phyloP scores from a whole-genome alignment of 2,329 filamentous ascomycete species.

The Fusarium sp. region DNA sequence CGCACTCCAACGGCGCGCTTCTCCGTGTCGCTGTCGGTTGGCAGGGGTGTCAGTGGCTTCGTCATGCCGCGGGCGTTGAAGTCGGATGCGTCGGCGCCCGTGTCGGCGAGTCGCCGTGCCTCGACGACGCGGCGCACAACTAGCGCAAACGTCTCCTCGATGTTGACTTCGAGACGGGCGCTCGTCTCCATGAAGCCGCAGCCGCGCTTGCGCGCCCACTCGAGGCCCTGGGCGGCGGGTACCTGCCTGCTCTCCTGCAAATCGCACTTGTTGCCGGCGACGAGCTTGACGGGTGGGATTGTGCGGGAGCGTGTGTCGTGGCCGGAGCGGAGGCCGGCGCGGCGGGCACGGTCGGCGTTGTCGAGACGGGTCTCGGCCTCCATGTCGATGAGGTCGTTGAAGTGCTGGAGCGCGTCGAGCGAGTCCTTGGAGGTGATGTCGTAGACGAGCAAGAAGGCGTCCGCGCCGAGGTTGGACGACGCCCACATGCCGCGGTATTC shows the following conservation, averaged over 20 bases:
- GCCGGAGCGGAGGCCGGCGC: slow-evolving; percentile 53
- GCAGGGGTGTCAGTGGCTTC: slow-evolving; percentile 67
- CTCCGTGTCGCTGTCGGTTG: slow-evolving; percentile 53
- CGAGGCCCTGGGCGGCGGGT: slow-evolving; percentile 74
- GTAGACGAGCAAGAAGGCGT: slow-evolving; percentile 88
- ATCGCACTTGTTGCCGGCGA: slow-evolving; percentile 89
- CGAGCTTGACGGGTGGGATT: slow-evolving; percentile 81
- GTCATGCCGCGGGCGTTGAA: slow-evolving; percentile 66
- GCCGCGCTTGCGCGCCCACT: slow-evolving; percentile 77
- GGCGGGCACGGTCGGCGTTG: slow-evolving; percentile 65
- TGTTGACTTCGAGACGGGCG: slow-evolving; percentile 84
- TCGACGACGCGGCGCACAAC: slow-evolving; percentile 72
- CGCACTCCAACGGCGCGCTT: slow-evolving; percentile 60
- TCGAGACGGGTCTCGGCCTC: slow-evolving; percentile 77
- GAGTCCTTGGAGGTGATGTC: slow-evolving; percentile 80
- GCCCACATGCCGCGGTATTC: slow-evolving; percentile 92
- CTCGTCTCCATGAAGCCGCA: slow-evolving; percentile 94
- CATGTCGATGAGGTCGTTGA: slow-evolving; percentile 86
- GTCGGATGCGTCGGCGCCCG: slow-evolving; percentile 56
- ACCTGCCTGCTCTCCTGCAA: slow-evolving; percentile 76
- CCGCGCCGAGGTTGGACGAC: slow-evolving; percentile 78
- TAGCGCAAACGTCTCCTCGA: slow-evolving; percentile 86
- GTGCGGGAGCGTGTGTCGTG: slow-evolving; percentile 57
- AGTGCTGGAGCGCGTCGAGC: slow-evolving; percentile 78
- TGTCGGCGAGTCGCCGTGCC: slow-evolving; percentile 62